A percentile compares a stretch with the other conserved stretches of the same genome.
Evolutionary conservation across 805 yeast species (phyloP).

Genomic region (Saturnispora ahearnii): DNA sequence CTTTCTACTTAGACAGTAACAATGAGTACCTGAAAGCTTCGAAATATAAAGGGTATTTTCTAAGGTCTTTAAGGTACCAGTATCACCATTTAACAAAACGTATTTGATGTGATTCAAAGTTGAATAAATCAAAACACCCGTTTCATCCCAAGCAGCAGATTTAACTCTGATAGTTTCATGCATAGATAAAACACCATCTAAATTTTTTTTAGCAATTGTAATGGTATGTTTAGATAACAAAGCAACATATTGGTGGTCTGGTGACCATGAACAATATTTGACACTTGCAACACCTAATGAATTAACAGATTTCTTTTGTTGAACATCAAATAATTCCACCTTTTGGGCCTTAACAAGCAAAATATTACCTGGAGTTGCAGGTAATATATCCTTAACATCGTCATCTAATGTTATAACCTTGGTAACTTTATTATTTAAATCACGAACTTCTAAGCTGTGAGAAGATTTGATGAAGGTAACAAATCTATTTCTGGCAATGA

Average conservation of each 20-base stretch:
- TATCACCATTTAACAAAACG: constrained; percentile 87
- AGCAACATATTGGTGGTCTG: constrained; percentile 81
- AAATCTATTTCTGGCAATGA: constrained; percentile 91
- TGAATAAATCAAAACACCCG: constrained; percentile 83
- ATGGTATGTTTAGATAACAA: constrained; percentile 86
- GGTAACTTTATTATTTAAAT: constrained; percentile 71
- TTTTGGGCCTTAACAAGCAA: constrained; percentile 62
- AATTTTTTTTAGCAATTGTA: constrained; percentile 71
- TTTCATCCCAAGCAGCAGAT: constrained; percentile 96
- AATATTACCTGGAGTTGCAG: constrained; percentile 77
- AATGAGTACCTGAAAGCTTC: constrained; percentile 57
- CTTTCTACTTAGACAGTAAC: constrained; percentile 74
- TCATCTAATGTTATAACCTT: constrained; percentile 65
- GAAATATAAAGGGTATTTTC: constrained; percentile 80
- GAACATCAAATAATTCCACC: constrained; percentile 83
- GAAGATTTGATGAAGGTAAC: constrained; percentile 63
- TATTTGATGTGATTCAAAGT: constrained; percentile 95
- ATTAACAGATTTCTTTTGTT: constrained; percentile 72
- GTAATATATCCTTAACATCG: constrained; percentile 60
- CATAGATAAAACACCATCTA: constrained; percentile 72
- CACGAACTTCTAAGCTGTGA: constrained; percentile 72
- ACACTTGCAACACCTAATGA: constrained; percentile 66
- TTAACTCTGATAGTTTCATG: constrained; percentile 96
- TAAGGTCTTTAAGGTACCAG: constrained; percentile 87
- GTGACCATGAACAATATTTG: constrained; percentile 84